These are phyloP conservation scores for Ophiostoma piceae DNA, from an alignment of 2,329 filamentous ascomycete genomes.

Conservation along the genomic window DNA sequence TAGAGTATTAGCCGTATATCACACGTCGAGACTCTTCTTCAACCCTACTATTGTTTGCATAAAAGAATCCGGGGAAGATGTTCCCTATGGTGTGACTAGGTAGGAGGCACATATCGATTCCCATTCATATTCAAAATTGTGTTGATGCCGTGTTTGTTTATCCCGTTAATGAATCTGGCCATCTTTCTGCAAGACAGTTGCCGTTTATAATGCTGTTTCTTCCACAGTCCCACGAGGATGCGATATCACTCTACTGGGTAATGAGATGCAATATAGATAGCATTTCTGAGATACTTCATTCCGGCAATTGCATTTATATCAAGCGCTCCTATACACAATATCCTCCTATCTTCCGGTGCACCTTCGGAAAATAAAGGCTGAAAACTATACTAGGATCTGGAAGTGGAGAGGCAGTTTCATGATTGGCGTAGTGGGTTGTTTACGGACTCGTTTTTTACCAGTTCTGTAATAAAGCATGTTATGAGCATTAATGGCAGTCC, in stretches of 20 bases:
- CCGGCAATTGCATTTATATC: too few relatives aligned
- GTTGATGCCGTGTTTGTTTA: background rate
- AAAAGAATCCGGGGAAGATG: background rate
- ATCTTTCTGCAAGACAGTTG: background rate
- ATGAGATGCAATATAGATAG: background rate
- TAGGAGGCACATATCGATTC: background rate
- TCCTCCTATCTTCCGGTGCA: too few relatives aligned
- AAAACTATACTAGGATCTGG: too few relatives aligned
- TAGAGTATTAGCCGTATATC: background rate
- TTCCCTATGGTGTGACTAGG: background rate
- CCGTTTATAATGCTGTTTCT: background rate
- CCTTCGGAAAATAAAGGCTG: too few relatives aligned
- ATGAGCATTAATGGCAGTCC: too few relatives aligned
- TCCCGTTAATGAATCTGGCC: background rate
- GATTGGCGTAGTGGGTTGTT: too few relatives aligned
- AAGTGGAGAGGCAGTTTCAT: too few relatives aligned
- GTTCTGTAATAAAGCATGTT: too few relatives aligned
- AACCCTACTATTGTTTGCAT: background rate
- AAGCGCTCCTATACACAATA: too few relatives aligned
- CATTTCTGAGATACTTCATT: too few relatives aligned
- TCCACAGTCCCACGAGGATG: background rate
- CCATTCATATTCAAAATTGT: background rate
- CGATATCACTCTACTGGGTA: background rate
- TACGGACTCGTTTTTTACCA: too few relatives aligned
- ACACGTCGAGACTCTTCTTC: background rate